Evolutionary conservation across 208 protist genomes (phyloP).

Genomic region (Naegleria lovaniensis): DNA sequence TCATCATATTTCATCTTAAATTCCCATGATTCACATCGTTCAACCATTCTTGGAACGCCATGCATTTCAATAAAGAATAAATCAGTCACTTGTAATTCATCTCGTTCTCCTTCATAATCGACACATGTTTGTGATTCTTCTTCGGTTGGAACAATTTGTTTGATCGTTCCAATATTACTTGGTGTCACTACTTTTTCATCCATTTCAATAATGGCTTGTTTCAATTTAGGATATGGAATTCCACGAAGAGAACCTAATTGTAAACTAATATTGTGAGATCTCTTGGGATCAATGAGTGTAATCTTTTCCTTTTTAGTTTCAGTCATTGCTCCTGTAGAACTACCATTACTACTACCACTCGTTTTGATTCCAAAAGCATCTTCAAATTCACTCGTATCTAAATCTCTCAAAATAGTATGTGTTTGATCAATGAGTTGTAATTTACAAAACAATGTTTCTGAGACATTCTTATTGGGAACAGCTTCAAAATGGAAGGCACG

Average conservation of each 20-base stretch:
- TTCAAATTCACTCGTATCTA: not conserved
- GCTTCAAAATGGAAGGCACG: not conserved
- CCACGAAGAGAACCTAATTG: not conserved
- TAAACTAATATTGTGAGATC: constrained; percentile 1
- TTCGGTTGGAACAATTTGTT: not conserved
- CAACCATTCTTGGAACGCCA: not conserved
- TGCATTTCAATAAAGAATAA: not conserved
- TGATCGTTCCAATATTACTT: not conserved
- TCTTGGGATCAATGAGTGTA: not conserved
- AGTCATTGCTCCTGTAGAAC: not conserved
- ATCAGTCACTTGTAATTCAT: not conserved
- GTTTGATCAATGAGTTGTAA: not conserved
- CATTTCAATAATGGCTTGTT: not conserved
- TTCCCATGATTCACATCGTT: constrained; percentile 9
- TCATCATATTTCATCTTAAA: not conserved
- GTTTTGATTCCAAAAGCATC: not conserved
- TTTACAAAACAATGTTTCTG: not conserved
- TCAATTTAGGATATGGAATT: not conserved
- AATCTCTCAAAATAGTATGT: not conserved
- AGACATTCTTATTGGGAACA: not conserved
- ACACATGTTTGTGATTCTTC: not conserved
- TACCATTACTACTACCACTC: not conserved
- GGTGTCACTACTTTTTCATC: not conserved
- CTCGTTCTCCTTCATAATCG: not conserved
- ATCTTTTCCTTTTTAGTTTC: constrained; percentile 9